Evolutionary conservation across 2,329 filamentous ascomycete species (phyloP), one percentile per base, ranked within the genome.

Genomic region (Penicillium sumatraense): DNA sequence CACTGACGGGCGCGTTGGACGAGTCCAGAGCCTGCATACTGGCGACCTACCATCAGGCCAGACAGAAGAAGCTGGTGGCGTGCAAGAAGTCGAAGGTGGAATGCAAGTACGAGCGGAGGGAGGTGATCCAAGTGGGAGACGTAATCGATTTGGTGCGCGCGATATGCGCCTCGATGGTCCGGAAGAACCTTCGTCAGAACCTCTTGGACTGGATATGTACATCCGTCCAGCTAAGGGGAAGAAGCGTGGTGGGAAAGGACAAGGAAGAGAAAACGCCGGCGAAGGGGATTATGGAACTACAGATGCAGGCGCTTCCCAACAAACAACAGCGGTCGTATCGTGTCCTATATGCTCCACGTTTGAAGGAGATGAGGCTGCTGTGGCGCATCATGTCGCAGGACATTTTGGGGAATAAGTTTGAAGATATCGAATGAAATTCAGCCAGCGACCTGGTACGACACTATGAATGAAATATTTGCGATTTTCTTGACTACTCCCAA

Each of bases 1-100:
- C 5, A 75, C 78, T 1, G 88, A 90, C 69, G 89, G 89, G 1
- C 81, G 88, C 23, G 84, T 93, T 2, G 90, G 90, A 2, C 78
- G 90, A 14, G 90, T 93, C 24, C 90, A 93, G 72, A 61, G 59
- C 14, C 54, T 65, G 46, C 29, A 27, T 7, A 51, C 8, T 5
- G 54, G 49, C 21, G 49, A 41, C 3, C 29, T 33, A 21, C 24
- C 45, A 45, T 27, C 46, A 2, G 29, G 10, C 16, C 14, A 38
- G 35, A 36, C 21, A 24, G 14, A 36, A 16, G 24, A 47, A 44
- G 26, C 6, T 14, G 24, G 36, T 5, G 35, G n/a, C 33, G 31
- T 27, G 20, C 16, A 41, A 46, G n/a, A 31, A 13, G 20, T 38
- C 18, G 51, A 23, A 14, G 10, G 16, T 16, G 42, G 42, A 2